Evolutionary conservation across 306 rosid species (phyloP).

Genomic region (Ormosia semicastrata): DNA sequence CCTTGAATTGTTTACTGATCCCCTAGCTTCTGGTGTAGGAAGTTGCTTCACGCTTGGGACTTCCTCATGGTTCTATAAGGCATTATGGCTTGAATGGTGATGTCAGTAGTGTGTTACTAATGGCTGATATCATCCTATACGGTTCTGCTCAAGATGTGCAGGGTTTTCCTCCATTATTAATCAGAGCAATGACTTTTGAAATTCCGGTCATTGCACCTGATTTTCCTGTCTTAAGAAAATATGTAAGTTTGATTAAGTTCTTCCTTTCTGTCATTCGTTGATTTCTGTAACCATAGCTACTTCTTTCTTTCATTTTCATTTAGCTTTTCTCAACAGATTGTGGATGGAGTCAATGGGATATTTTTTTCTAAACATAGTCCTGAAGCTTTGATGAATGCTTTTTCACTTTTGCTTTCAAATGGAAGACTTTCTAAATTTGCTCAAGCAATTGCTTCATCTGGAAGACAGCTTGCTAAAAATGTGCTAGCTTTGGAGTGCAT

Average conservation of each 20-base stretch:
- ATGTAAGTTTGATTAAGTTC: conserved; percentile 58
- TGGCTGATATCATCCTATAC: conserved; percentile 91
- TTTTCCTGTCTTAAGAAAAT: conserved; percentile 69
- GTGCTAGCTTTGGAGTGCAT: conserved; percentile 83
- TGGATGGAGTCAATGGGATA: conserved; percentile 73
- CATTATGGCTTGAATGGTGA: conserved; percentile 81
- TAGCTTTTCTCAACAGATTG: conserved; percentile 50
- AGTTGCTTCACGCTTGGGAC: conserved; percentile 85
- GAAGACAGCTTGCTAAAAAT: conserved; percentile 76
- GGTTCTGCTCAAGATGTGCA: conserved; percentile 92
- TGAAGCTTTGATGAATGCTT: conserved; percentile 73
- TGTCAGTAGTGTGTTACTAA: conserved; percentile 63
- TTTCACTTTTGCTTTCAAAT: conserved; percentile 76
- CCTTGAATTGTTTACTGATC: conserved; percentile 30
- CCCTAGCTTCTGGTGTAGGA: conserved; percentile 57
- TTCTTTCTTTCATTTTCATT: conserved; percentile 21
- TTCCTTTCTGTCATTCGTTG: conserved; percentile 26
- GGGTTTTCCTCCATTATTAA: conserved; percentile 87
- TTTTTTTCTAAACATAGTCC: conserved; percentile 74
- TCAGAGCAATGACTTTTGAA: conserved; percentile 85
- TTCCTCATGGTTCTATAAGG: conserved; percentile 69
- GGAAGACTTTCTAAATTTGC: conserved; percentile 88
- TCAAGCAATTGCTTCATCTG: conserved; percentile 73
- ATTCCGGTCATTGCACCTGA: conserved; percentile 87
- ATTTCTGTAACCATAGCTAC: conserved; percentile 18